Percentiles rank a stretch among this genome's conserved stretches.
phyloP scores from a whole-genome alignment of 768 basidiomycete genomes.

The Lactarius pseudohatsudake region DNA sequence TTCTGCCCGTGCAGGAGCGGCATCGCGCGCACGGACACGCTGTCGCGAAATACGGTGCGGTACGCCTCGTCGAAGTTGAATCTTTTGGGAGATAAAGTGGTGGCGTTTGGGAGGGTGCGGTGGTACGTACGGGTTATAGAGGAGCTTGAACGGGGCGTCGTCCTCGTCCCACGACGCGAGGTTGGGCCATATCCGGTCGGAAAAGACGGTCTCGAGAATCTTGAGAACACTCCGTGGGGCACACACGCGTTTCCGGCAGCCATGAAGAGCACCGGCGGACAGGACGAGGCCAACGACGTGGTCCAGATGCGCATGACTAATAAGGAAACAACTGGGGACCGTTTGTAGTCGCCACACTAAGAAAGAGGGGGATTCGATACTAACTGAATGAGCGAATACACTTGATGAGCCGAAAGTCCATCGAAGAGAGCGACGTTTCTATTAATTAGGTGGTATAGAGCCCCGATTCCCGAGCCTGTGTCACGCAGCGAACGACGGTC shows the following conservation, averaged over 20 bases:
- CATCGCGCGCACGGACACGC: conserved; percentile 62
- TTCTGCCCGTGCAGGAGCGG: conserved; percentile 73
- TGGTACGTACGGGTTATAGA: conserved; percentile 61
- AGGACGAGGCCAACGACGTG: conserved; percentile 83
- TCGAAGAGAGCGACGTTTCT: conserved; percentile 57
- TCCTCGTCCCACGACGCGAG: conserved; percentile 73
- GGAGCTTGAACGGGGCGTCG: conserved; percentile 56
- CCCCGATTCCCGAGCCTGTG: conserved; percentile 83
- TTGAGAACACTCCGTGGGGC: conserved; percentile 60
- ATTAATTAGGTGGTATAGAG: conserved; percentile 60
- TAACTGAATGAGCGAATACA: conserved; percentile 56
- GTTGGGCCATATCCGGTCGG: conserved; percentile 81
- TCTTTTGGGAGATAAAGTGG: conserved; percentile 35
- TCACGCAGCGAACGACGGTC: not conserved
- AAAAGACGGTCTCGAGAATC: conserved; percentile 71
- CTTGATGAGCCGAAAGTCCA: conserved; percentile 42
- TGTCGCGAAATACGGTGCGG: conserved; percentile 47
- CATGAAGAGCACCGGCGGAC: conserved; percentile 73
- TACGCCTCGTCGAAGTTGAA: conserved; percentile 55
- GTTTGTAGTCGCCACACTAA: not conserved
- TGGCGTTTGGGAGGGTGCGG: not conserved
- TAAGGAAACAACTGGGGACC: conserved; percentile 65
- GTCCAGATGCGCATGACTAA: conserved; percentile 91
- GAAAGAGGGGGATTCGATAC: conserved; percentile 19
- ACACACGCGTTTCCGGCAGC: conserved; percentile 61